Evolutionary conservation across 1,284 basidiomycete genomes (phyloP).

Genomic region (Sanguinoderma infundibulare): DNA sequence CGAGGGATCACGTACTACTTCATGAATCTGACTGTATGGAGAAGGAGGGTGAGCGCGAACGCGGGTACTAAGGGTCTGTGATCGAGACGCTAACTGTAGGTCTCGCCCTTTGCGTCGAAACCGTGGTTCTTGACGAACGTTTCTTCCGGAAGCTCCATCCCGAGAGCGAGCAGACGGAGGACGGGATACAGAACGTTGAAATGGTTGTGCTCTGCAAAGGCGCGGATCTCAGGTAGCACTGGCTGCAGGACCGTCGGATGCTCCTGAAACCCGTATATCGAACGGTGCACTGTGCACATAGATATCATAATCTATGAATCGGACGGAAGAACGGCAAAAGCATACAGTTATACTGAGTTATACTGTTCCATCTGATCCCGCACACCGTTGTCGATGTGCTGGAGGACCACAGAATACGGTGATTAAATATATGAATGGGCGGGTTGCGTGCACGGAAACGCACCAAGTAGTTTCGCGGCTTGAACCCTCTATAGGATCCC

Average conservation of each 20-base stretch:
- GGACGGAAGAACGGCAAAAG: background rate
- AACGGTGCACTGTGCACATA: conserved; percentile 47
- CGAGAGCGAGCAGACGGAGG: conserved; percentile 48
- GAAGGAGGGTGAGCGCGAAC: background rate
- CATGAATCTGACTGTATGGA: conserved; percentile 54
- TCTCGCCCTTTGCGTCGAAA: conserved; percentile 35
- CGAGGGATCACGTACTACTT: conserved; percentile 46
- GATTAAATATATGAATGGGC: too few species aligned
- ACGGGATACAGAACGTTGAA: conserved; percentile 52
- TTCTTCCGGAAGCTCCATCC: conserved; percentile 41
- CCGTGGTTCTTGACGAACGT: conserved; percentile 38
- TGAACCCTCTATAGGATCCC: conserved; percentile 57
- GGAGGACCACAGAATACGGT: background rate
- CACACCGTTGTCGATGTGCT: conserved; percentile 34
- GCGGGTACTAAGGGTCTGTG: conserved; percentile 5
- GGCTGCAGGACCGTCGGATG: conserved; percentile 55
- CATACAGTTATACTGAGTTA: conserved; percentile 60
- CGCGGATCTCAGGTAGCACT: conserved; percentile 59
- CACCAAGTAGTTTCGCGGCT: conserved; percentile 50
- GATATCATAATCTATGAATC: too few species aligned
- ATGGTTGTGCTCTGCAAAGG: conserved; percentile 55
- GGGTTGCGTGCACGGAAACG: background rate
- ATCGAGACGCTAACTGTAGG: conserved; percentile 31
- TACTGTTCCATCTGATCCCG: conserved; percentile 62
- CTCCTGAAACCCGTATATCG: conserved; percentile 41